Conservation (phyloP, 176 grass and related monocot genomes). For the Tillandsia leiboldiana region DNA sequence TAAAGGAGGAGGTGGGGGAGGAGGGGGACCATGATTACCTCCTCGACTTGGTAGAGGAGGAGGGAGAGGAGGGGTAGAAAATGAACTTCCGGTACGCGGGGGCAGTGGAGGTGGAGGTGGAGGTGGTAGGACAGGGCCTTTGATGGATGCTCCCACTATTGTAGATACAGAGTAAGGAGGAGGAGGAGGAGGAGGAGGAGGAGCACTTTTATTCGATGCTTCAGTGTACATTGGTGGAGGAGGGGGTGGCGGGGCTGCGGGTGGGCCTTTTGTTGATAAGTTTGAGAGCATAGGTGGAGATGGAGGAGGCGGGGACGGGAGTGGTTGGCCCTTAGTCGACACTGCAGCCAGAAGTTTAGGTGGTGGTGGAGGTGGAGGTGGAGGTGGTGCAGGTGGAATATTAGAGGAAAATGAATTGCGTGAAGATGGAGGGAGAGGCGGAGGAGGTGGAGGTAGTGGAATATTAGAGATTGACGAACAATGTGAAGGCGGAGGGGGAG, state of each 20-base stretch:
- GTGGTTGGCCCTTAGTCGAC: too few relatives aligned
- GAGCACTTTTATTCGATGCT: background rate
- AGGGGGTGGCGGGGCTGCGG: constrained; percentile 16
- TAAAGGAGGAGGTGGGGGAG: constrained; percentile 25
- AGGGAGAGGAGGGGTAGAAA: background rate
- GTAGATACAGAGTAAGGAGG: background rate
- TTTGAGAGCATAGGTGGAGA: constrained; percentile 10
- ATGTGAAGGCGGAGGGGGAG: background rate
- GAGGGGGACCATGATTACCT: constrained; percentile 14
- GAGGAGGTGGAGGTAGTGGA: too few relatives aligned
- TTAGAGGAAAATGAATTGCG: too few relatives aligned
- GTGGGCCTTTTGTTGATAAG: constrained; percentile 16
- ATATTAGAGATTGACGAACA: too few relatives aligned
- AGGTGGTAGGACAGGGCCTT: constrained; percentile 10
- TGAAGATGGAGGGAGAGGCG: too few relatives aligned
- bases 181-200: constrained; percentile 16
- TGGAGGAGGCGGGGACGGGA: constrained; percentile 11
- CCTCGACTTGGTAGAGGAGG: background rate
- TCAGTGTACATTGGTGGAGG: too few relatives aligned
- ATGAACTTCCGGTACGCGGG: too few relatives aligned
- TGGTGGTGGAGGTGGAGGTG: too few relatives aligned
- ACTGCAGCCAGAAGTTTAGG: too few relatives aligned
- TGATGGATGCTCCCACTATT: background rate
- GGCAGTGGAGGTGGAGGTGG: constrained; percentile 3
- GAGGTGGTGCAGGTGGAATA: too few relatives aligned